phyloP scores from a whole-genome alignment of 495 filamentous ascomycete genomes.

The Penicillium atrosanguineum region DNA sequence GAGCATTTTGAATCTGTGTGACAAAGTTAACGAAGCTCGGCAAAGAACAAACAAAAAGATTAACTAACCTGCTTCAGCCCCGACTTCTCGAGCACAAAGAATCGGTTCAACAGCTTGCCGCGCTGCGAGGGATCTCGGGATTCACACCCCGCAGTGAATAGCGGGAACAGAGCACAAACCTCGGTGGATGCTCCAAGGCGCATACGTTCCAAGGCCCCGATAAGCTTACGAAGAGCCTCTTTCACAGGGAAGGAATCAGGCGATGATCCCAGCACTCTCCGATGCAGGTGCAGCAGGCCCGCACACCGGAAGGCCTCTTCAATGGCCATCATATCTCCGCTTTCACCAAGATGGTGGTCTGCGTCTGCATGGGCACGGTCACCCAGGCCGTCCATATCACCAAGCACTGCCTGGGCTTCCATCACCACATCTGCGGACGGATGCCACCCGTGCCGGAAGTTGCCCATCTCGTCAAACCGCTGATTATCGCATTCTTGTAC shows the following conservation, averaged over 20 bases:
- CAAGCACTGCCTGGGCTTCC: constrained; percentile 55
- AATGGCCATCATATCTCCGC: constrained; percentile 66
- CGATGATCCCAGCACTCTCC: constrained; percentile 64
- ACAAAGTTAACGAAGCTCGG: not conserved
- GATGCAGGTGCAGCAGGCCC: constrained; percentile 72
- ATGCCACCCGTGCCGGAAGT: constrained; percentile 53
- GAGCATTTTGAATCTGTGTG: constrained; percentile 43
- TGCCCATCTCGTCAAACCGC: constrained; percentile 58
- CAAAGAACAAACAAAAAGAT: not conserved
- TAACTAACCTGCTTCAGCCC: constrained; percentile 72
- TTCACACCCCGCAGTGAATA: constrained; percentile 85
- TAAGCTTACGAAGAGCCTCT: constrained; percentile 60
- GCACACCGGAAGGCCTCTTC: constrained; percentile 82
- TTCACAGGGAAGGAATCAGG: constrained; percentile 57
- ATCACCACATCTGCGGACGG: constrained; percentile 52
- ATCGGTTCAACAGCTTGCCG: constrained; percentile 60
- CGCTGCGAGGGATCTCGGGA: constrained; percentile 54
- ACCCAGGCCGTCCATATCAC: constrained; percentile 43
- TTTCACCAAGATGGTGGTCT: constrained; percentile 36
- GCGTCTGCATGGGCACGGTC: constrained; percentile 30
- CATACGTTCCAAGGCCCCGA: constrained; percentile 60
- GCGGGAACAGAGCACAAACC: constrained; percentile 73
- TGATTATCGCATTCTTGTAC: constrained; percentile 68
- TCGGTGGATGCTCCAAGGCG: constrained; percentile 67
- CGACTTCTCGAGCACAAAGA: constrained; percentile 67